phyloP scores from a whole-genome alignment of 306 rosid species.

The Glycine latifolia region DNA sequence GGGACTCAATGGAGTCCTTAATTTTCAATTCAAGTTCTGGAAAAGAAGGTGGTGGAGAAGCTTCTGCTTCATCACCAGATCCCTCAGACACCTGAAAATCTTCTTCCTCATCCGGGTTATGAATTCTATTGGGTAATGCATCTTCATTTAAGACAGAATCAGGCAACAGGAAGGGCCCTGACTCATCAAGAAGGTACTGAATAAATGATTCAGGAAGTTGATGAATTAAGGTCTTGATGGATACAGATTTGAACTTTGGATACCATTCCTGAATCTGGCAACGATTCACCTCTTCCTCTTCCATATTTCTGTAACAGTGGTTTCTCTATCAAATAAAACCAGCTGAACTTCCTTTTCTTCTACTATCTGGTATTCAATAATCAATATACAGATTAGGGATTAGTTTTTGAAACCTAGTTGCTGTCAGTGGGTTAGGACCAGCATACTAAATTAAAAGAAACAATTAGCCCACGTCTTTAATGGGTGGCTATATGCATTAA shows the following conservation, averaged over 20 bases:
- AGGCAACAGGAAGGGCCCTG: slow-evolving; percentile 70
- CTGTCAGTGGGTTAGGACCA: no score
- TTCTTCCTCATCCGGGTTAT: slow-evolving; percentile 66
- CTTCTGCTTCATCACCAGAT: slow-evolving; percentile 47
- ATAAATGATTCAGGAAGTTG: slow-evolving; percentile 78
- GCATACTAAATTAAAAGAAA: no score
- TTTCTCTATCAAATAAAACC: background rate
- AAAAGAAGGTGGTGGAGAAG: slow-evolving; percentile 30
- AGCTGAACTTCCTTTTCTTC: slow-evolving; percentile 26
- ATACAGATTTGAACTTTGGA: slow-evolving; percentile 69
- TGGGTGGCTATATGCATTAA: no score
- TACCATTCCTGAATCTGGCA: slow-evolving; percentile 89
- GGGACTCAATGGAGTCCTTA: slow-evolving; percentile 69
- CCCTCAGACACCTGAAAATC: slow-evolving; percentile 77
- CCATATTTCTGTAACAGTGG: slow-evolving; percentile 50
- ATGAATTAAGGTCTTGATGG: slow-evolving; percentile 38
- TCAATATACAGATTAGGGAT: slow-evolving; percentile 20
- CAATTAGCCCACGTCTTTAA: no score
- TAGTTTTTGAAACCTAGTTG: background rate
- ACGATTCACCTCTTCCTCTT: slow-evolving; percentile 66
- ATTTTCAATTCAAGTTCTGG: slow-evolving; percentile 76
- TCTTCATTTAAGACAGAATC: slow-evolving; percentile 74
- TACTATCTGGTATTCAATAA: slow-evolving; percentile 36
- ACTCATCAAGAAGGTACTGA: slow-evolving; percentile 73
- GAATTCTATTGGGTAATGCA: slow-evolving; percentile 80